Conservation (phyloP, 805 yeast genomes). For the Debaryomyces tyrocola region DNA sequence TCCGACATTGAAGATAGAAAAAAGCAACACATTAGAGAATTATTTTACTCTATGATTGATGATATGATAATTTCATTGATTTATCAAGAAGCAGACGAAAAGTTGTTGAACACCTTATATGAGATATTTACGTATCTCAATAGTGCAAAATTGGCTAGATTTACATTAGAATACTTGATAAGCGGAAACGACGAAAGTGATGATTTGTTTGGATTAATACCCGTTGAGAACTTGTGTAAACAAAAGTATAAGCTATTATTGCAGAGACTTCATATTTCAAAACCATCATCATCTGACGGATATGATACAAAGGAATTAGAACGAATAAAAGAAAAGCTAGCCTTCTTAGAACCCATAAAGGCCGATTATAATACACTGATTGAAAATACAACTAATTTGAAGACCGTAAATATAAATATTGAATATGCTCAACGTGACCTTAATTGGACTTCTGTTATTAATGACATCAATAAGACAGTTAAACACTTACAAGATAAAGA, state of each 20-base stretch:
- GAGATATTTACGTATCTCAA: conserved; percentile 53
- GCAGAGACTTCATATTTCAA: conserved; percentile 17
- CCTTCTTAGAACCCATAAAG: conserved; percentile 32
- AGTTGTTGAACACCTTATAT: conserved; percentile 49
- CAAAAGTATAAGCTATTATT: conserved; percentile 20
- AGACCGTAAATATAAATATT: conserved; percentile 7
- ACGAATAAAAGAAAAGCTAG: conserved; percentile 13
- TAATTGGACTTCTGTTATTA: conserved; percentile 29
- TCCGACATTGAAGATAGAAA: conserved; percentile 3
- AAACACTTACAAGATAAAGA: conserved; percentile 31
- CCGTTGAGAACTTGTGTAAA: conserved; percentile 12
- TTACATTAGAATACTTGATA: conserved; percentile 58
- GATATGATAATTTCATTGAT: conserved; percentile 66
- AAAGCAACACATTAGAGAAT: conserved; percentile 22
- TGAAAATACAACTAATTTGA: conserved; percentile 7
- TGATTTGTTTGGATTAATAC: conserved; percentile 34
- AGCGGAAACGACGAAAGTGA: conserved; percentile 44
- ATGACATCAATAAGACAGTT: conserved; percentile 33
- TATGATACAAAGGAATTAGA: conserved; percentile 1
- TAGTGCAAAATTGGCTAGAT: conserved; percentile 50
- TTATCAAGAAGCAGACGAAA: conserved; percentile 67
- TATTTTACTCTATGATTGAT: conserved; percentile 50
- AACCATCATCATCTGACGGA: conserved; percentile 4
- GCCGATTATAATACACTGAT: conserved; percentile 28
- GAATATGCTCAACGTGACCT: conserved; percentile 2